A percentile compares a stretch with the other conserved stretches of the same genome.
These are phyloP conservation scores for Cenococcum geophilum DNA, from an alignment of 495 filamentous ascomycete genomes.

Conservation along the genomic window DNA sequence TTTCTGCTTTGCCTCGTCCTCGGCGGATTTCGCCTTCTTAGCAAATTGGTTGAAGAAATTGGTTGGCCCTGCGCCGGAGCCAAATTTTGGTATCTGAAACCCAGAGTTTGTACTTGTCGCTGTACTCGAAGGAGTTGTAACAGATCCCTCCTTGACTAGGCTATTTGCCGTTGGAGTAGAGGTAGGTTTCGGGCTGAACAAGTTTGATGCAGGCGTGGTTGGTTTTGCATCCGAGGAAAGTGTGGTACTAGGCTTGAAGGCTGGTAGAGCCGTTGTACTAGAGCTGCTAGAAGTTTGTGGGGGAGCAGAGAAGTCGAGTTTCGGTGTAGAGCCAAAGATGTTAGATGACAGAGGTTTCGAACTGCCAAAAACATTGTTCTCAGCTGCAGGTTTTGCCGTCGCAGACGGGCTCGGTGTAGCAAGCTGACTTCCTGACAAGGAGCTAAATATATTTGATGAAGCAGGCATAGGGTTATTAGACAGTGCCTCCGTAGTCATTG, in stretches of 20 bases:
- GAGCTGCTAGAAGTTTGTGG: background rate
- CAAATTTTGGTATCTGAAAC: background rate
- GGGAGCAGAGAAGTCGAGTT: background rate
- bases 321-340: background rate
- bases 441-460: background rate
- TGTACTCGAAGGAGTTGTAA: background rate
- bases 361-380: no score
- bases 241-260: background rate
- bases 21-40: background rate
- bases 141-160: background rate
- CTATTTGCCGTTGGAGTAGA: background rate
- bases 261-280: background rate
- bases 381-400: background rate
- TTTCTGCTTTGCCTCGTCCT: background rate
- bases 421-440: background rate
- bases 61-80: background rate
- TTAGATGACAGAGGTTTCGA: no score
- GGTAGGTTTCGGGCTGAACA: background rate
- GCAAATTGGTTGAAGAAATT: conserved; percentile 1
- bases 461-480: background rate
- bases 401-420: background rate
- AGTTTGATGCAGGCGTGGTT: no score
- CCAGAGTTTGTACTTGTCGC: no score
- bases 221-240: no score
- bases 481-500: background rate